A percentile compares a stretch with the other conserved stretches of the same genome.
Conservation (phyloP, 1,284 basidiomycete genomes). For the Papiliotrema terrestris region DNA sequence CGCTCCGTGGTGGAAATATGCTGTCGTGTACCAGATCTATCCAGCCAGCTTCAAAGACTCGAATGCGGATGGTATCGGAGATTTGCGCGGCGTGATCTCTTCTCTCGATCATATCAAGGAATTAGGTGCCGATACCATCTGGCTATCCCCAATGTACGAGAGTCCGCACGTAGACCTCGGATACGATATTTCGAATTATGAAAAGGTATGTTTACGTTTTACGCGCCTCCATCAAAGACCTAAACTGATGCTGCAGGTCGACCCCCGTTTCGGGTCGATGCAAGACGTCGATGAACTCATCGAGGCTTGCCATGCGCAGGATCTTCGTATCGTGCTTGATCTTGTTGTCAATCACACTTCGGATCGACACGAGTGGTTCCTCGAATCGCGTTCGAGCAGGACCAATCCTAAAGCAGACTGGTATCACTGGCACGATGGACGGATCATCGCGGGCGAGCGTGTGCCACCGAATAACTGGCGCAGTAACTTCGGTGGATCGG, state of each 20-base stretch:
- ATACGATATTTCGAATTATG: constrained; percentile 23
- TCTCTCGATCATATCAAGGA: constrained; percentile 49
- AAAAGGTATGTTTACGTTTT: too few relatives aligned
- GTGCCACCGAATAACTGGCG: constrained; percentile 50
- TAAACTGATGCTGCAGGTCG: constrained; percentile 24
- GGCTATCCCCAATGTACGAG: constrained; percentile 32
- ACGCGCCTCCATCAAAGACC: too few relatives aligned
- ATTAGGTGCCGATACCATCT: constrained; percentile 49
- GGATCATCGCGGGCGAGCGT: constrained; percentile 28
- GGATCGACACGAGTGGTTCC: constrained; percentile 50
- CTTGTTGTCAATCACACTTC: constrained; percentile 51
- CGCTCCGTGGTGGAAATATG: too few relatives aligned
- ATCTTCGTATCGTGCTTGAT: constrained; percentile 48
- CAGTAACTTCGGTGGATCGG: constrained; percentile 14
- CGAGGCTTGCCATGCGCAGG: constrained; percentile 35
- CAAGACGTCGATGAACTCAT: constrained; percentile 47
- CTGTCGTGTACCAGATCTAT: constrained; percentile 9
- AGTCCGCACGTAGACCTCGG: constrained; percentile 30
- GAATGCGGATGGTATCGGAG: constrained; percentile 44
- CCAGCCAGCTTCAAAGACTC: constrained; percentile 16
- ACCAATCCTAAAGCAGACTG: constrained; percentile 45
- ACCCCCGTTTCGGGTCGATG: constrained; percentile 48
- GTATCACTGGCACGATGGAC: constrained; percentile 47
- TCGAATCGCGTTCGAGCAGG: constrained; percentile 40
- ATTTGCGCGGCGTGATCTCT: constrained; percentile 47